Evolutionary conservation across 106 monocot genomes (phyloP).

Genomic region (Platanthera guangdongensis): DNA sequence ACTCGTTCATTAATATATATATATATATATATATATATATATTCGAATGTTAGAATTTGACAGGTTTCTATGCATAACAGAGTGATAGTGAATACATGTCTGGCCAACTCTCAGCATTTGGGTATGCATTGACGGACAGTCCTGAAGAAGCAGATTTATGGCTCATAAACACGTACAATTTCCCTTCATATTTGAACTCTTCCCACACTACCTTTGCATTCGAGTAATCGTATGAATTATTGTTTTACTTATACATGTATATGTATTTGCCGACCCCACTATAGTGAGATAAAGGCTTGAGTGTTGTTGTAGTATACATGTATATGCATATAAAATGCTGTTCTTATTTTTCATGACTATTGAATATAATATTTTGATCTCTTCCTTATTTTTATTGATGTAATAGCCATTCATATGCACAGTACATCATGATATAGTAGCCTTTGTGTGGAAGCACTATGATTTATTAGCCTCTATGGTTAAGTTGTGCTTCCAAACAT

Average conservation of each 20-base stretch:
- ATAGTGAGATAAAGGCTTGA: no score
- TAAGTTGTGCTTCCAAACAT: no score
- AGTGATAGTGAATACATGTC: conserved; percentile 99
- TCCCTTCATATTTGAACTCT: background rate
- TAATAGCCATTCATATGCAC: no score
- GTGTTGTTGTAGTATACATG: background rate
- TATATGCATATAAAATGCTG: background rate
- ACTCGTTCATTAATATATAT: background rate
- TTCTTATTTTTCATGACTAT: background rate
- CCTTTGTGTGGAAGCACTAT: no score
- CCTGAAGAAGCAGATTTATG: conserved; percentile 84
- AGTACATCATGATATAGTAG: no score
- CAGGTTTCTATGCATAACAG: conserved; percentile 22
- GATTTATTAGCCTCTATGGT: no score
- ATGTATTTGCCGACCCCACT: background rate
- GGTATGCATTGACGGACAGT: conserved; percentile 68
- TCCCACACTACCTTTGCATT: background rate
- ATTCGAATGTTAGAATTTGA: conserved; percentile 1
- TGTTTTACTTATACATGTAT: conserved; percentile 1
- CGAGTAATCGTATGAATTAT: background rate
- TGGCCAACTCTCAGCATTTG: conserved; percentile 90
- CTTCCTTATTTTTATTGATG: background rate
- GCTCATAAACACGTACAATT: conserved; percentile 86
- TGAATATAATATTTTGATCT: background rate
- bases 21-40: background rate